phyloP scores from a whole-genome alignment of 1,284 basidiomycete genomes.

The Puccinia sorghi region DNA sequence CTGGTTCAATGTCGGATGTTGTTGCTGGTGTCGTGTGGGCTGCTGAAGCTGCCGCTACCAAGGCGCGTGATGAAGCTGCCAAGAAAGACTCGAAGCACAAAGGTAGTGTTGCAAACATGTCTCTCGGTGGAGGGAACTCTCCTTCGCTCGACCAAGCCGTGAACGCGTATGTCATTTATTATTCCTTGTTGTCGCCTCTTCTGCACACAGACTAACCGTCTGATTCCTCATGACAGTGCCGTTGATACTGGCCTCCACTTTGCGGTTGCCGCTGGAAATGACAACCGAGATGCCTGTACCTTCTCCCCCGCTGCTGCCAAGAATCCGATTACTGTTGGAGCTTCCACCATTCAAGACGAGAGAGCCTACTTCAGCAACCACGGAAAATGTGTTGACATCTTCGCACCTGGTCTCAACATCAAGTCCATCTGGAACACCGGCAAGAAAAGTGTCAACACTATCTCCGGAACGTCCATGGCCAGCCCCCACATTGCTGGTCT shows the following conservation, averaged over 20 bases:
- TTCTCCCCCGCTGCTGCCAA: constrained; percentile 76
- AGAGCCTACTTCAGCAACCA: constrained; percentile 75
- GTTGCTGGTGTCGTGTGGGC: constrained; percentile 85
- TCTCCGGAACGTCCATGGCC: constrained; percentile 68
- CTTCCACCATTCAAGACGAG: constrained; percentile 75
- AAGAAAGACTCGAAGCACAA: constrained; percentile 73
- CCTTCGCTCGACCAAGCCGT: constrained; percentile 80
- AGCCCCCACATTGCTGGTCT: constrained; percentile 68
- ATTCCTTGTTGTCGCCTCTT: too few relatives aligned
- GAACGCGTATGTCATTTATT: constrained; percentile 68
- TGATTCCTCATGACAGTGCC: neutral
- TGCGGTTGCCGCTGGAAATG: constrained; percentile 60
- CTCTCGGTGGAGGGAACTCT: constrained; percentile 93
- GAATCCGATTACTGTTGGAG: constrained; percentile 81
- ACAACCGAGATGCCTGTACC: constrained; percentile 72
- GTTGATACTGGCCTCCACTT: constrained; percentile 54
- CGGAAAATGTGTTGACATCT: constrained; percentile 67
- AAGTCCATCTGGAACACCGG: constrained; percentile 73
- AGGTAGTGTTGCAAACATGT: constrained; percentile 98
- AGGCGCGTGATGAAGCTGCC: constrained; percentile 66
- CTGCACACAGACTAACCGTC: neutral
- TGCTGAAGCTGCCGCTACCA: constrained; percentile 65
- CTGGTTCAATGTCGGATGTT: constrained; percentile 94
- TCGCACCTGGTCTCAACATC: constrained; percentile 70
- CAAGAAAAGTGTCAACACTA: constrained; percentile 66